These are phyloP conservation scores for Meyerozyma athensensis DNA, from an alignment of 1,139 yeast genomes.

Conservation along the genomic window DNA sequence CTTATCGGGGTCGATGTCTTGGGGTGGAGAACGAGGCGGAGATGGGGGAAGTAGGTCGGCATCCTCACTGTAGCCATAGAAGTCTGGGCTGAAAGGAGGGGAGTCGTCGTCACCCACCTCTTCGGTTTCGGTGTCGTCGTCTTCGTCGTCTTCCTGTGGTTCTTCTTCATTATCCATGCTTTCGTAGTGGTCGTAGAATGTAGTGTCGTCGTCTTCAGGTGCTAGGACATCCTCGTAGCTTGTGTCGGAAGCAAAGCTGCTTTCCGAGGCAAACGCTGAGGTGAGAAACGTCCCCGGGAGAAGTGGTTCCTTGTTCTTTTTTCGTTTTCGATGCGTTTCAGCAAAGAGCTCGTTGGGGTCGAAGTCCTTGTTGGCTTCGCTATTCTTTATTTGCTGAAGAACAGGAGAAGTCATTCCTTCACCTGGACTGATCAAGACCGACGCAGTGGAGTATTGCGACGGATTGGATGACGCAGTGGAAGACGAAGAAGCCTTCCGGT, in stretches of 20 bases:
- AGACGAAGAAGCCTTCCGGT: background rate
- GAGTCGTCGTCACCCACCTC: conserved; percentile 1
- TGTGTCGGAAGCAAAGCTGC: conserved; percentile 3
- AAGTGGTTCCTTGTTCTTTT: conserved; percentile 5
- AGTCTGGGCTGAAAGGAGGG: background rate
- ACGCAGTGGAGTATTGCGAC: background rate
- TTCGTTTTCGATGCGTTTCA: conserved; percentile 29
- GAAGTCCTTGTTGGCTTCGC: conserved; percentile 18
- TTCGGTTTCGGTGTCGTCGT: conserved; percentile 11
- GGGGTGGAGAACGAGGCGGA: conserved; percentile 77
- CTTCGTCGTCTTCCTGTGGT: conserved; percentile 8
- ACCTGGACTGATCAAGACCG: conserved; percentile 8
- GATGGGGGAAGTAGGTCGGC: conserved; percentile 42
- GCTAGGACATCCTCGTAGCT: conserved; percentile 6
- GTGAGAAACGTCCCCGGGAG: background rate
- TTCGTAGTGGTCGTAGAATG: conserved; percentile 8
- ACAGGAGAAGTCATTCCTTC: conserved; percentile 27
- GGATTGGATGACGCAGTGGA: conserved; percentile 3
- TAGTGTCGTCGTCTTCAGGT: conserved; percentile 10
- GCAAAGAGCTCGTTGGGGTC: conserved; percentile 34
- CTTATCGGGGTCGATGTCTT: conserved; percentile 78
- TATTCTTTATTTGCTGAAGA: conserved; percentile 24
- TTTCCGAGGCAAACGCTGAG: conserved; percentile 2
- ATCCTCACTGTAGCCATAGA: conserved; percentile 11
- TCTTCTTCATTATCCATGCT: conserved; percentile 13